phyloP scores from a whole-genome alignment of 2,329 filamentous ascomycete genomes.

The Grosmannia clavigera region DNA sequence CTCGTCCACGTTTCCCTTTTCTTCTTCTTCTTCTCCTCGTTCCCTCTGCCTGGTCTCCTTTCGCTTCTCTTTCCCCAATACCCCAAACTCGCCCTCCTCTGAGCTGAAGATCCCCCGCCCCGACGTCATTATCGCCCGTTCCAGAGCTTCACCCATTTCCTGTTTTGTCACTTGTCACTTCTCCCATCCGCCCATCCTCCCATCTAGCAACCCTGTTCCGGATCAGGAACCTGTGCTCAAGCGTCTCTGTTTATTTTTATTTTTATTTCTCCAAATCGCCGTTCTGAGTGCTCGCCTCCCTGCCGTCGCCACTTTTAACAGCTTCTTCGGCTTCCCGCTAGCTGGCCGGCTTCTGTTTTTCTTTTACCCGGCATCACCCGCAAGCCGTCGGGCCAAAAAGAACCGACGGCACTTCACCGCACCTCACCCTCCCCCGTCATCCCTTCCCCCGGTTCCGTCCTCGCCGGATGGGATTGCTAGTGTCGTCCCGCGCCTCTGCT shows the following conservation, averaged over 20 bases:
- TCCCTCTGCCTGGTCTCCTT: background rate
- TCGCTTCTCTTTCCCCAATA: background rate
- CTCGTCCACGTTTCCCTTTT: background rate
- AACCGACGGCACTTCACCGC: background rate
- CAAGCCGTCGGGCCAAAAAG: constrained; percentile 3
- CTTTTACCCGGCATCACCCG: constrained; percentile 11
- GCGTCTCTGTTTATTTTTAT: background rate
- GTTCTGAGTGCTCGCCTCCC: background rate
- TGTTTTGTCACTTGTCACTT: background rate
- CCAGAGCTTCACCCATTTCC: background rate
- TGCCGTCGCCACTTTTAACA: background rate
- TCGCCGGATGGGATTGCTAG: constrained; percentile 1
- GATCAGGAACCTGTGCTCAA: background rate
- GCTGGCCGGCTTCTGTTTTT: background rate
- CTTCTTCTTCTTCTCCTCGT: background rate
- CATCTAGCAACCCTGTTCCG: background rate
- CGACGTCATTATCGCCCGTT: constrained; percentile 1
- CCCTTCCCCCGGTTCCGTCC: background rate
- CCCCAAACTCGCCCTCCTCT: background rate
- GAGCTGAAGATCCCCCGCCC: background rate
- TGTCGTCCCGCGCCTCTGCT: background rate
- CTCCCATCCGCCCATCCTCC: background rate
- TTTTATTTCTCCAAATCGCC: background rate
- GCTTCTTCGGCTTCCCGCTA: background rate
- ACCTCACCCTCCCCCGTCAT: background rate